These are phyloP conservation scores for Uronychia binucleata DNA, from an alignment of 73 alveolate species.

Conservation along the genomic window DNA sequence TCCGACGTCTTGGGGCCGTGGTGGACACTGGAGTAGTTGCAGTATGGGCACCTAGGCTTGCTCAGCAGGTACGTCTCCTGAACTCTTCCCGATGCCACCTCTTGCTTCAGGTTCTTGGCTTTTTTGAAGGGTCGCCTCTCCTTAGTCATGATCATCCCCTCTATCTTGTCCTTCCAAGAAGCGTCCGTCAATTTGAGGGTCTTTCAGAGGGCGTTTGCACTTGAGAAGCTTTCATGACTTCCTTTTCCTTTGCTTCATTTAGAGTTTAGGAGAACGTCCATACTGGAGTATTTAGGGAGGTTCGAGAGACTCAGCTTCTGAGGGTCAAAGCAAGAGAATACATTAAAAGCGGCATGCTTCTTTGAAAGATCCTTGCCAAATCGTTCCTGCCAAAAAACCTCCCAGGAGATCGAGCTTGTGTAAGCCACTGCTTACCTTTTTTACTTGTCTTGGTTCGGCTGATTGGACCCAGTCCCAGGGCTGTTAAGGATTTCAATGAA, in stretches of 20 bases:
- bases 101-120: background rate
- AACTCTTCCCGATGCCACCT: background rate
- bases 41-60: background rate
- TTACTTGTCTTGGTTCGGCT: background rate
- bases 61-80: background rate
- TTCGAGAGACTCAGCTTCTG: background rate
- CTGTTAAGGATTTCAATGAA: constrained; percentile 1
- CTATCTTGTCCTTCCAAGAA: background rate
- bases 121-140: too few species aligned
- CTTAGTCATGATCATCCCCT: background rate
- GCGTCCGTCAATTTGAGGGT: background rate
- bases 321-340: background rate
- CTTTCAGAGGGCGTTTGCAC: background rate
- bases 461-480: background rate
- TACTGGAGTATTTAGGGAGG: background rate
- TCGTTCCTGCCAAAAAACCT: background rate
- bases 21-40: background rate
- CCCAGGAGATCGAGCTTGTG: background rate
- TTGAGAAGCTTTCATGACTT: too few species aligned
- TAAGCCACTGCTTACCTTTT: background rate
- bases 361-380: background rate
- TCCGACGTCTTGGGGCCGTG: background rate
- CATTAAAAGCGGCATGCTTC: background rate
- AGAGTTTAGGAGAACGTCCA: too few species aligned
- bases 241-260: too few species aligned